Conservation (phyloP, 106 monocot species). For the Allium fistulosum region DNA sequence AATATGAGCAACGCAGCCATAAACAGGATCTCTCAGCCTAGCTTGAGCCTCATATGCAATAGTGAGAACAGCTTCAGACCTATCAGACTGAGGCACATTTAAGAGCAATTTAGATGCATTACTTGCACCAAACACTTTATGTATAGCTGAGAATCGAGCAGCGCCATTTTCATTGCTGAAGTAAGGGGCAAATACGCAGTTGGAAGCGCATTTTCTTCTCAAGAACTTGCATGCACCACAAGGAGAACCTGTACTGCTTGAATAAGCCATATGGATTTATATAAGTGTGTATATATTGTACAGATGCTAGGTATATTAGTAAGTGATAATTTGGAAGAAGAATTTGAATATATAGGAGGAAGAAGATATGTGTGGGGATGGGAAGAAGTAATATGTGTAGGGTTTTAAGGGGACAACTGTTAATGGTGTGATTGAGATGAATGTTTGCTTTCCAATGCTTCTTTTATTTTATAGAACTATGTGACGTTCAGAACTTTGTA, state of each 20-base stretch:
- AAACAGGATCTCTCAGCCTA: conserved; percentile 58
- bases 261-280: background rate
- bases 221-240: conserved; percentile 88
- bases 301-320: background rate
- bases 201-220: conserved; percentile 55
- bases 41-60: conserved; percentile 84
- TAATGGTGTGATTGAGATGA: conserved; percentile 1
- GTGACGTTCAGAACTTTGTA: no score
- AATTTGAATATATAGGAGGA: background rate
- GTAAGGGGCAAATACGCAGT: conserved; percentile 76
- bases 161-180: conserved; percentile 82
- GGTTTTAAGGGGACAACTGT: conserved; percentile 2
- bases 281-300: no score
- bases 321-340: background rate
- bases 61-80: conserved; percentile 56
- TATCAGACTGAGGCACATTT: conserved; percentile 43
- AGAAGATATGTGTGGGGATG: background rate
- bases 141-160: conserved; percentile 67
- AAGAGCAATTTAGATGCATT: conserved; percentile 69
- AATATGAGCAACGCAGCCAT: conserved; percentile 42
- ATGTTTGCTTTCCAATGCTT: background rate
- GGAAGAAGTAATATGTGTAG: background rate
- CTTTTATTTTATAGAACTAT: no score
- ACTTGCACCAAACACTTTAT: conserved; percentile 79
- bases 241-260: conserved; percentile 36